phyloP scores from a whole-genome alignment of 495 filamentous ascomycete genomes.

The Cercophora newfieldiana region DNA sequence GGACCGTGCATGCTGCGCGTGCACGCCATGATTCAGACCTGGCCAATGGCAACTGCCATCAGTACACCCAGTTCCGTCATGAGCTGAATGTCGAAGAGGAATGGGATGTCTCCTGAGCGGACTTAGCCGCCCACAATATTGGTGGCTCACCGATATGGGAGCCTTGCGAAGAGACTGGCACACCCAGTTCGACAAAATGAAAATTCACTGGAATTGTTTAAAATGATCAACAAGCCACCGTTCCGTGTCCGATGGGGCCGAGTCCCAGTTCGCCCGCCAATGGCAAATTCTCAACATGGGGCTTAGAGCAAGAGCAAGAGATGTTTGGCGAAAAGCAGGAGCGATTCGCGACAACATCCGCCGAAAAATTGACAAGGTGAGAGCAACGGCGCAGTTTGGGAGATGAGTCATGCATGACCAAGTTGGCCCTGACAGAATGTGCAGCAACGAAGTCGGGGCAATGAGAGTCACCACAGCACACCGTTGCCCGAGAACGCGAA shows the following conservation, averaged over 20 bases:
- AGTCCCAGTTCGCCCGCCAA: not conserved
- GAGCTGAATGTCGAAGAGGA: not conserved
- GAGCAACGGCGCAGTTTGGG: not conserved
- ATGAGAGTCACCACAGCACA: not conserved
- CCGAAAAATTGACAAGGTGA: not conserved
- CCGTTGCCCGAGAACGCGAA: not conserved
- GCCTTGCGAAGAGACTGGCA: constrained; percentile 3
- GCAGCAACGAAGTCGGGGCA: not conserved
- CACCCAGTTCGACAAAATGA: not conserved
- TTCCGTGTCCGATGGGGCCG: not conserved
- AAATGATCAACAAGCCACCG: not conserved
- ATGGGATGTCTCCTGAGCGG: not conserved
- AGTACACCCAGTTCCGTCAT: not conserved
- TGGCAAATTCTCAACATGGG: not conserved
- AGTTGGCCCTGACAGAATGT: not conserved
- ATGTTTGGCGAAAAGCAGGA: not conserved
- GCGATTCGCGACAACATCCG: not conserved
- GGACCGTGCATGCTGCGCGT: not conserved
- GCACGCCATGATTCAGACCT: not conserved
- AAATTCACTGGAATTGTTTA: not conserved
- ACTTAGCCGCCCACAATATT: not conserved
- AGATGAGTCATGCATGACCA: not conserved
- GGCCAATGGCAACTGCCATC: not conserved
- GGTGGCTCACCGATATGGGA: not conserved
- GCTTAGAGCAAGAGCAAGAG: not conserved